phyloP scores from a whole-genome alignment of 2,329 filamentous ascomycete genomes.

The Cordyceps javanica region DNA sequence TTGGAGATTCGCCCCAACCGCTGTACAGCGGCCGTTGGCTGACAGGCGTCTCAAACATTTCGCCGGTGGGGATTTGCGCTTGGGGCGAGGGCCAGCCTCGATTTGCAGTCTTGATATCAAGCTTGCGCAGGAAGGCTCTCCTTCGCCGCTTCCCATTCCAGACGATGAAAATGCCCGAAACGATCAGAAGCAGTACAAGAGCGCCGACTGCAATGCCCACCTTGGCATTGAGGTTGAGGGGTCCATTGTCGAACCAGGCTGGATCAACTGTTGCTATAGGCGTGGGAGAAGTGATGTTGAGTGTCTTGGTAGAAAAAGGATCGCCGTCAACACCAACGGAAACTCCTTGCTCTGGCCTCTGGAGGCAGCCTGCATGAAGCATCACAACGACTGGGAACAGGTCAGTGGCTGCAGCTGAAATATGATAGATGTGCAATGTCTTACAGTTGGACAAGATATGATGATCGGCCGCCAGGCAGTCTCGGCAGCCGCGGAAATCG shows the following conservation, averaged over 20 bases:
- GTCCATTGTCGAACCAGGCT: slow-evolving; percentile 35
- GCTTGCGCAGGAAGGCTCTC: slow-evolving; percentile 42
- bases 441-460: slow-evolving; percentile 49
- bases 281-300: slow-evolving; percentile 46
- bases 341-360: slow-evolving; percentile 40
- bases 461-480: slow-evolving; percentile 38
- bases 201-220: slow-evolving; percentile 53
- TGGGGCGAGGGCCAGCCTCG: slow-evolving; percentile 38
- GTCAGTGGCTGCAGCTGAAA: slow-evolving; percentile 19
- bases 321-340: slow-evolving; percentile 45
- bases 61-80: slow-evolving; percentile 15
- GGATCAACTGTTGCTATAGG: slow-evolving; percentile 33
- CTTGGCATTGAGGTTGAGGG: slow-evolving; percentile 47
- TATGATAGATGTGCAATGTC: slow-evolving; percentile 18
- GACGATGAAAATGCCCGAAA: slow-evolving; percentile 48
- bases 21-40: slow-evolving; percentile 45
- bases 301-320: slow-evolving; percentile 41
- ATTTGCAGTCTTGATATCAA: slow-evolving; percentile 32
- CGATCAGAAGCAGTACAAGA: slow-evolving; percentile 39
- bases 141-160: slow-evolving; percentile 51
- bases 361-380: slow-evolving; percentile 50
- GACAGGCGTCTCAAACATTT: slow-evolving; percentile 40
- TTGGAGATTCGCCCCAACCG: slow-evolving; percentile 48
- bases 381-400: slow-evolving; percentile 37
- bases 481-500: slow-evolving; percentile 35